Conservation (phyloP, 805 yeast species). For the Candida incommunis region DNA sequence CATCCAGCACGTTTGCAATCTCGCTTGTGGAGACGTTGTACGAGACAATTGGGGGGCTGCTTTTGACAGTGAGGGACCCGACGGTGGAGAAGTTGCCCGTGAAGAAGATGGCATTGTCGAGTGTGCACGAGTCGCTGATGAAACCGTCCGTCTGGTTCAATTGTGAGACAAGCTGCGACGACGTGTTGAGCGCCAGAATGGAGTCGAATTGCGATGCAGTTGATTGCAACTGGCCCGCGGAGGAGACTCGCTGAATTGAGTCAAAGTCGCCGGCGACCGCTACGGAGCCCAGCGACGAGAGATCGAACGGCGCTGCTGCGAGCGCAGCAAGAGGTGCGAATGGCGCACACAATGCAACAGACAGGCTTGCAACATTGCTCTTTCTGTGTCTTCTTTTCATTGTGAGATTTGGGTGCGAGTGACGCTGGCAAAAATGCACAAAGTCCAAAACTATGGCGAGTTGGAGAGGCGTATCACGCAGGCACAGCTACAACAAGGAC, state of each 20-base stretch:
- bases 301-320: neutral
- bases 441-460: too few relatives aligned
- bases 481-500: too few relatives aligned
- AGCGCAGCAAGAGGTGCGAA: too few relatives aligned
- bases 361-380: too few relatives aligned
- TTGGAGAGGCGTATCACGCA: too few relatives aligned
- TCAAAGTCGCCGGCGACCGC: conserved; percentile 3
- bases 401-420: too few relatives aligned
- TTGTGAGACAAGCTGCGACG: neutral
- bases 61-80: conserved; percentile 4
- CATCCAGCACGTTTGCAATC: conserved; percentile 4
- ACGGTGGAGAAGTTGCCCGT: conserved; percentile 19
- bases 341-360: too few relatives aligned
- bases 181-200: conserved; percentile 1
- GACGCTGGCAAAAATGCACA: too few relatives aligned
- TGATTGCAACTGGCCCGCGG: conserved; percentile 1
- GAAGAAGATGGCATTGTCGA: conserved; percentile 12
- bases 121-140: conserved; percentile 10
- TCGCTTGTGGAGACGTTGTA: conserved; percentile 14
- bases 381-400: too few relatives aligned
- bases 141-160: conserved; percentile 9
- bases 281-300: conserved; percentile 5
- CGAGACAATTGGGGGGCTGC: conserved; percentile 14
- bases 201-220: neutral
- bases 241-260: conserved; percentile 3